These are phyloP conservation scores for Ettlia oleoabundans DNA, from an alignment of 139 green algal genomes.

Conservation along the genomic window DNA sequence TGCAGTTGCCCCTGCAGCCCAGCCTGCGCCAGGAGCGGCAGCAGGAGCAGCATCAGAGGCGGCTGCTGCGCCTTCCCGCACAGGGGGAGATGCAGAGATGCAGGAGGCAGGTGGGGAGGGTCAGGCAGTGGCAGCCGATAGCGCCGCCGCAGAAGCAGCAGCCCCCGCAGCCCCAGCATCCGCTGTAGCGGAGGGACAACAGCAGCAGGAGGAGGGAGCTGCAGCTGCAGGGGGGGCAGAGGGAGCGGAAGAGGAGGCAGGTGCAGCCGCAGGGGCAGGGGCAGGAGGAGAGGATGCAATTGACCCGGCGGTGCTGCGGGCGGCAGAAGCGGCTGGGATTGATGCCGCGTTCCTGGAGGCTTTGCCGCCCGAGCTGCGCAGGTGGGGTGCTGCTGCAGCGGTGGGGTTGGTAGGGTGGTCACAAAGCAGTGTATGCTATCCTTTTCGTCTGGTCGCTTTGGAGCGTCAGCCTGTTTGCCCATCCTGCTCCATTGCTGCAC, in stretches of 20 bases:
- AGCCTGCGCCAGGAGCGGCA: conserved; percentile 15
- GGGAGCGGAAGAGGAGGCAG: neutral
- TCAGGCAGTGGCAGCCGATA: too few relatives aligned
- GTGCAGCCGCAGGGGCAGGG: neutral
- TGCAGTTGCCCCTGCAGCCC: too few relatives aligned
- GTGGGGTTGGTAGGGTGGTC: conserved; percentile 61
- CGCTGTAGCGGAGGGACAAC: neutral
- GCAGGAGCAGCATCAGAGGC: neutral
- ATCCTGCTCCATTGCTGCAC: neutral
- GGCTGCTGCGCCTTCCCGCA: neutral
- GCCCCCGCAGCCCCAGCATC: neutral
- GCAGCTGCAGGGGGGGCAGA: neutral
- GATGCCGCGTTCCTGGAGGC: conserved; percentile 82
- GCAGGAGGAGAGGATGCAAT: conserved; percentile 10
- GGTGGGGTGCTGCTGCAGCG: neutral
- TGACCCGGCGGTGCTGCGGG: conserved; percentile 23
- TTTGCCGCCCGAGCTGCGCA: conserved; percentile 71
- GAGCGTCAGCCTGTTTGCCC: neutral
- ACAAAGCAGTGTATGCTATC: too few relatives aligned
- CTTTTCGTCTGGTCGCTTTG: too few relatives aligned
- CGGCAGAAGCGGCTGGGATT: conserved; percentile 63
- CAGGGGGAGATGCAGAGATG: conserved; percentile 19
- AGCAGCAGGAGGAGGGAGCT: neutral
- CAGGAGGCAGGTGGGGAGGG: neutral
- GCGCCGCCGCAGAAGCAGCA: neutral